Base-by-base conservation (phyloP, 2,329 filamentous ascomycete species). In the Trichophyton benhamiae region DNA sequence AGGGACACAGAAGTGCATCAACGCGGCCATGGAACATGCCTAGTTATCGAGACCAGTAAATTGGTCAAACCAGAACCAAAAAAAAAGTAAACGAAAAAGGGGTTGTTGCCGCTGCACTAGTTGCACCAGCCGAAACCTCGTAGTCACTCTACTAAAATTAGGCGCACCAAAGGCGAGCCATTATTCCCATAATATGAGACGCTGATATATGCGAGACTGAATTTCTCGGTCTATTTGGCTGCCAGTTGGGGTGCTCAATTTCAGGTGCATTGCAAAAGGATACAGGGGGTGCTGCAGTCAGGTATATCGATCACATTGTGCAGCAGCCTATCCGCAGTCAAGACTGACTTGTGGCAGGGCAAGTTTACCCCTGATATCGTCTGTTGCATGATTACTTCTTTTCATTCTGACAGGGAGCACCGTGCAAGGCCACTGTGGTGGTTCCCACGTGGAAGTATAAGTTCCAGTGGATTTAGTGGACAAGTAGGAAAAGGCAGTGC, bases 371-470 rank as follows among this genome's bases (percentile, higher is more conserved):
- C 52, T 55, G 30, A 36, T 36, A 55, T 17, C 52, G 13, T 55
- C 52, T 33, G 27, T 17, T 55, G 52, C 52, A 55, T 55, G 27
- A 55, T 55, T 55, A 55, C 52, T 53, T 33, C 49, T 53, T 30
- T 53, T 55, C 27, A 36, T 30, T 17, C 52, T 36, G 27, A 55
- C 52, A 33, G 30, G 25, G 30, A 55, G 52, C 30, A 20, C 52
- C n/a, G 52, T 15, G 30, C 27, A 55, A 36, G 52, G 52, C 52
- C 52, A 36, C 52, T 17, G n/a, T 8, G 15, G 52, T 33, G 52
- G 52, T 55, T 55, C 30, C 52, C 52, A 55, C 52, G 52, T 55
- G 52, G 52, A 55, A 36, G 30, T 17, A 55, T 36, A 27, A 13
- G n/a, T 44, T 27, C 46, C 46, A 52, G 20, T 15, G 11, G 20